A percentile compares a stretch with the other conserved stretches of the same genome.
These are phyloP conservation scores for Panaeolus cyanescens DNA, from an alignment of 768 basidiomycete species.

Conservation along the genomic window DNA sequence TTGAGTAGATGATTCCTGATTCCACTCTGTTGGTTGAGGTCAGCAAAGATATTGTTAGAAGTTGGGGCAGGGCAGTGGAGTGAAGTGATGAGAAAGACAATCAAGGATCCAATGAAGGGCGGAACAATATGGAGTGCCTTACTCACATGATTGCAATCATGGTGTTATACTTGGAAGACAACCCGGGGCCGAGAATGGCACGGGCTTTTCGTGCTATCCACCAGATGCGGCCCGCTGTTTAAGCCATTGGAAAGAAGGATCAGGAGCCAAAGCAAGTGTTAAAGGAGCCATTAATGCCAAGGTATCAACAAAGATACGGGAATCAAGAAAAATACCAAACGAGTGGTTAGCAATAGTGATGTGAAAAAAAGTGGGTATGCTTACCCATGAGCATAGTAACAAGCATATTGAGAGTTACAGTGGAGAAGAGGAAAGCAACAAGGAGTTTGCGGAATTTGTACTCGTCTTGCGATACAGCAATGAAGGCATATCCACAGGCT, in stretches of 20 bases:
- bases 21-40: conserved; percentile 27
- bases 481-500: conserved; percentile 29
- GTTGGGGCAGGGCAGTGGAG: neutral
- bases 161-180: conserved; percentile 23
- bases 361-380: conserved; percentile 11
- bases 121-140: neutral
- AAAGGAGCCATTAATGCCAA: neutral
- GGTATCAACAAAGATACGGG: neutral
- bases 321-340: conserved; percentile 6
- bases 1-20: conserved; percentile 32
- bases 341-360: neutral
- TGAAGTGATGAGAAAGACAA: neutral
- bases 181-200: conserved; percentile 21
- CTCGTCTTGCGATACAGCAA: conserved; percentile 26
- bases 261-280: neutral
- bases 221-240: conserved; percentile 30
- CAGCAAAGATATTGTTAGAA: neutral
- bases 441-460: conserved; percentile 29
- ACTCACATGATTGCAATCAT: conserved; percentile 31
- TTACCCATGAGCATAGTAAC: conserved; percentile 32
- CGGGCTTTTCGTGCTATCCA: conserved; percentile 29
- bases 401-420: conserved; percentile 28
- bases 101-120: neutral
- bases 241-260: conserved; percentile 4
- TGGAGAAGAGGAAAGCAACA: conserved; percentile 27